Evolutionary conservation across 306 rosid genomes (phyloP).

Genomic region (Cicer yamashitae): DNA sequence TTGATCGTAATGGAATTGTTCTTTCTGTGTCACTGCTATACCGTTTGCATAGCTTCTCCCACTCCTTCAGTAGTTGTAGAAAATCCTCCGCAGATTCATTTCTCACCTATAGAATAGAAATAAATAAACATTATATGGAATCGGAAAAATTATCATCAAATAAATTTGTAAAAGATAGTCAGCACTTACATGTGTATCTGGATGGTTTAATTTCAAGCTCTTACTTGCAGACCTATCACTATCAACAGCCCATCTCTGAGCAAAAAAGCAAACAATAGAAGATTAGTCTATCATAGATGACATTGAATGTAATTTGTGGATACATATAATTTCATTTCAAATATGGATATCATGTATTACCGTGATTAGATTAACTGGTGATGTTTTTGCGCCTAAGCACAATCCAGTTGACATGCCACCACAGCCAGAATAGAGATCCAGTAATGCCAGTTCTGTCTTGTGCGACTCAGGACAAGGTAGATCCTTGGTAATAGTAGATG

Average conservation of each 20-base stretch:
- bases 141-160: slow-evolving; percentile 26
- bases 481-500: slow-evolving; percentile 43
- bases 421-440: slow-evolving; percentile 91
- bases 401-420: slow-evolving; percentile 99
- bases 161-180: slow-evolving; percentile 33
- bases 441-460: slow-evolving; percentile 58
- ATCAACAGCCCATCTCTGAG: slow-evolving; percentile 93
- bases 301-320: slow-evolving; percentile 25
- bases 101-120: slow-evolving; percentile 67
- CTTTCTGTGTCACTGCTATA: slow-evolving; percentile 48
- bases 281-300: slow-evolving; percentile 35
- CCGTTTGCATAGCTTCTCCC: slow-evolving; percentile 84
- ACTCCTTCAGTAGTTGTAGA: slow-evolving; percentile 75
- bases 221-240: slow-evolving; percentile 67
- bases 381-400: slow-evolving; percentile 80
- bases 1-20: slow-evolving; percentile 44
- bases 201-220: slow-evolving; percentile 85
- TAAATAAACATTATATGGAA: slow-evolving; percentile 31
- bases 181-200: slow-evolving; percentile 71
- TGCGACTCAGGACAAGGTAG: slow-evolving; percentile 40
- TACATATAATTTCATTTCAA: slow-evolving; percentile 29
- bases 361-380: slow-evolving; percentile 77
- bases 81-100: slow-evolving; percentile 88
- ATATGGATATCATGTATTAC: slow-evolving; percentile 51
- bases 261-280: slow-evolving; percentile 42